phyloP scores from a whole-genome alignment of 176 grass and related monocot genomes.

The Dendrocalamus sinicus region DNA sequence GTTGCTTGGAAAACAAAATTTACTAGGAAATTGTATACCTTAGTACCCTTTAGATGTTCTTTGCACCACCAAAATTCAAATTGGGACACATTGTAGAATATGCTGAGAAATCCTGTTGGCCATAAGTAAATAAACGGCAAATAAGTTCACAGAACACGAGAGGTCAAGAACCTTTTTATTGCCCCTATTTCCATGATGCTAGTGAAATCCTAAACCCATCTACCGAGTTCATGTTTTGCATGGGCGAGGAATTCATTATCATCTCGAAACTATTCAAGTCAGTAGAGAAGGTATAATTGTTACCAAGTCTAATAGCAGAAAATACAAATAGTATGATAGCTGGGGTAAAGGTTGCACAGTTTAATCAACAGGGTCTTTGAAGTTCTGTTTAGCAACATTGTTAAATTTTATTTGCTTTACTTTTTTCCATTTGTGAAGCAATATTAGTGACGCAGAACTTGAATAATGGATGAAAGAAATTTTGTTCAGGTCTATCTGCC shows the following conservation, averaged over 20 bases:
- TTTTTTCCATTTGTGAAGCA: neutral
- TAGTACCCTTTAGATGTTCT: no score
- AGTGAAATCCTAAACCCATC: no score
- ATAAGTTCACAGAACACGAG: no score
- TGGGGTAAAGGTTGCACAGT: slow-evolving; percentile 6
- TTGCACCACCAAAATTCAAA: no score
- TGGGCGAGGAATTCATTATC: neutral
- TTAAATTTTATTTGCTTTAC: neutral
- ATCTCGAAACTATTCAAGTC: neutral
- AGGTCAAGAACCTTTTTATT: no score
- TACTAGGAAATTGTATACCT: no score
- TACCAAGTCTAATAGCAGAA: slow-evolving; percentile 10
- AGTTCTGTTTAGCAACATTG: slow-evolving; percentile 13
- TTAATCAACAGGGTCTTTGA: neutral
- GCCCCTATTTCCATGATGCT: no score
- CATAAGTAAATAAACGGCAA: no score
- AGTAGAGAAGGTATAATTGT: neutral
- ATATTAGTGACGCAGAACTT: neutral
- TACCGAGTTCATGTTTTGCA: slow-evolving; percentile 9
- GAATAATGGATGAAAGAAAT: slow-evolving; percentile 1
- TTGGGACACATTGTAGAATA: no score
- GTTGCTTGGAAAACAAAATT: no score
- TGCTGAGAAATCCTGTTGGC: no score
- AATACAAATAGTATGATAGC: neutral
- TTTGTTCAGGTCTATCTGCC: slow-evolving; percentile 11